phyloP scores from a whole-genome alignment of 805 yeast genomes.

The Saccharomycopsis synnaedendra region DNA sequence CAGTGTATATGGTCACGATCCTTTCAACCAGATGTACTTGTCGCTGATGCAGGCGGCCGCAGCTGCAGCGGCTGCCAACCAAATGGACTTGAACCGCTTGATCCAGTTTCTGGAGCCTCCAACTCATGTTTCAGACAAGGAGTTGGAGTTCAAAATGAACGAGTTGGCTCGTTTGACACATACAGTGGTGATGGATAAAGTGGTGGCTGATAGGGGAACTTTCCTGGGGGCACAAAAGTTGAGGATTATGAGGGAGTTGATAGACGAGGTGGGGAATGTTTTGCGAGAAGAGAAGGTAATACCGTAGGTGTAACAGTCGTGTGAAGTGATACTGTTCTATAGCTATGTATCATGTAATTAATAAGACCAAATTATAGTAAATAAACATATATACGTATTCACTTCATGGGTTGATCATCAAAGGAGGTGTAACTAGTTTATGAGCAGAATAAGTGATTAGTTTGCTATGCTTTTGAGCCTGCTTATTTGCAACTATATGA shows the following conservation, averaged over 20 bases:
- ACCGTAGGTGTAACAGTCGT: background rate
- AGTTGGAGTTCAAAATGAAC: constrained; percentile 1
- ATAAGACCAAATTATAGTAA: no score
- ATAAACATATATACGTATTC: no score
- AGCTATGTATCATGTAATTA: no score
- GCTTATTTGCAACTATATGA: no score
- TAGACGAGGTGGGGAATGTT: background rate
- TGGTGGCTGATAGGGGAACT: background rate
- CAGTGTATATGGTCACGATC: background rate
- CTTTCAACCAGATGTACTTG: background rate
- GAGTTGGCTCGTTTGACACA: constrained; percentile 2
- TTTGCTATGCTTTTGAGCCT: no score
- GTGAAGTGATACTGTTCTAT: no score
- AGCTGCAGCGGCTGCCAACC: background rate
- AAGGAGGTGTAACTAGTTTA: no score
- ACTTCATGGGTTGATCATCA: no score
- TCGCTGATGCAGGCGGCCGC: background rate
- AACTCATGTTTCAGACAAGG: background rate
- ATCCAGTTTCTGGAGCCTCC: background rate
- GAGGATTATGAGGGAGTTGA: background rate
- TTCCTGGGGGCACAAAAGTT: background rate
- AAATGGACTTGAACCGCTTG: background rate
- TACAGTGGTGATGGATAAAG: background rate
- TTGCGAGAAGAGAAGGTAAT: background rate
- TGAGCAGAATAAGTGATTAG: no score